These are phyloP conservation scores for Aspergillus latus DNA, from an alignment of 2,329 filamentous ascomycete species.

Conservation along the genomic window DNA sequence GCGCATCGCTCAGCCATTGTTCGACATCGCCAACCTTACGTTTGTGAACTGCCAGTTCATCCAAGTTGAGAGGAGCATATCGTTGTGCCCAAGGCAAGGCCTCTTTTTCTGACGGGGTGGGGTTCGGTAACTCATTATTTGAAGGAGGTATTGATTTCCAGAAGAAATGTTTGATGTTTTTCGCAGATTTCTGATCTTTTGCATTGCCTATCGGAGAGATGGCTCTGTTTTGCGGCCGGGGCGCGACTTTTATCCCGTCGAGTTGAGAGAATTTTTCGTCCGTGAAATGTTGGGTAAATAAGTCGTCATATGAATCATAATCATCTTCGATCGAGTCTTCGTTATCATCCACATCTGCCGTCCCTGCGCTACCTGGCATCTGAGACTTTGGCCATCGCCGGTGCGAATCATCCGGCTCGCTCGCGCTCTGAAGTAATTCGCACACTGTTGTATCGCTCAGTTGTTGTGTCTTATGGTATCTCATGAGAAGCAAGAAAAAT, in stretches of 20 bases:
- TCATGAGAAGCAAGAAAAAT: background rate
- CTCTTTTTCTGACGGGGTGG: constrained; percentile 41
- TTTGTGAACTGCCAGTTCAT: constrained; percentile 91
- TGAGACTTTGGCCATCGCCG: constrained; percentile 40
- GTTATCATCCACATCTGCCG: constrained; percentile 17
- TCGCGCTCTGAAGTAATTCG: background rate
- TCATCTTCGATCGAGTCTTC: constrained; percentile 43
- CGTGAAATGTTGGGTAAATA: constrained; percentile 35
- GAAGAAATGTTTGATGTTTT: constrained; percentile 31
- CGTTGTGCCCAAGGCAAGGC: constrained; percentile 81
- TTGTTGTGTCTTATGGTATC: constrained; percentile 16
- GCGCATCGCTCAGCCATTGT: constrained; percentile 75
- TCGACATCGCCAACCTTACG: constrained; percentile 87
- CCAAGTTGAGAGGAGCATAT: constrained; percentile 71
- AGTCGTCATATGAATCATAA: constrained; percentile 40
- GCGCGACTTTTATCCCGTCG: background rate
- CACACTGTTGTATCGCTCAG: constrained; percentile 20
- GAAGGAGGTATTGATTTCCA: constrained; percentile 14
- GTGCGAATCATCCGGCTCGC: constrained; percentile 25
- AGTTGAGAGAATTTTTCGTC: constrained; percentile 19
- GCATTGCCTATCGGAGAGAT: constrained; percentile 12
- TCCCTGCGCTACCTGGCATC: constrained; percentile 9
- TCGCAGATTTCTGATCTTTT: constrained; percentile 13
- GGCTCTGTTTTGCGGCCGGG: constrained; percentile 13
- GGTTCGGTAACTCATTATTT: constrained; percentile 13